Base-by-base conservation (phyloP, 768 basidiomycete genomes). In the Calocybe indica region DNA sequence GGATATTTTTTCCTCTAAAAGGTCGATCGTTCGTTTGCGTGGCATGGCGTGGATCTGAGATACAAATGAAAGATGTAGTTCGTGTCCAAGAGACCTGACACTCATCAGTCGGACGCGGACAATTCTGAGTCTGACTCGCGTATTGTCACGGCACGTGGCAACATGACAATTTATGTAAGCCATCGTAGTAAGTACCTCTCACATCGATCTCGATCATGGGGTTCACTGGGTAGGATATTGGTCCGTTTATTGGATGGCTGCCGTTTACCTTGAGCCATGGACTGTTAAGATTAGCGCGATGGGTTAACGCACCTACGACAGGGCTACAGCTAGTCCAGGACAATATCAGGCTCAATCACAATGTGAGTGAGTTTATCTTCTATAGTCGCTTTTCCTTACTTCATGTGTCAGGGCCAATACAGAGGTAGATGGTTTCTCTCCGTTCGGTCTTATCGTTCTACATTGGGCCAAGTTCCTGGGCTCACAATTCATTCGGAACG, bases 261-360 rank as follows among this genome's bases (percentile, higher is more conserved):
- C 29, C 49, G 13, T 35, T 36, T 12, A 49, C n/a, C 33, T 45
- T 38, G 32, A 43, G 52, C 48, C 40, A 50, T 48, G 14, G 14
- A 41, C 42, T 50, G 32, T 45, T 22, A 54, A 89, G 88, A 40
- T 67, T 91, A 45, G 88, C 85, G 37, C 77, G 88, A 53, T 89
- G 87, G 88, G 76, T 83, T 29, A 88, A 90, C 64, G 84, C 88
- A n/a, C 88, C 88, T 3, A 73, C 81, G 8, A 75, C 78, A 46
- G 85, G 86, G 29, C 63, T 90, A 14, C 76, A 82, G 43, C 73
- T 84, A 42, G 82, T 90, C 33, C 66, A 72, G 51, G 77, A 85
- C 38, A 89, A 89, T 53, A 82, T 91, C 39, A 50, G 70, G 2
- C 68, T 73, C 34, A 90, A 90, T 54, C 86, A 90, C 61, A 80